Conservation (phyloP, 176 grass and related monocot species). For the Triticum timopheevii region DNA sequence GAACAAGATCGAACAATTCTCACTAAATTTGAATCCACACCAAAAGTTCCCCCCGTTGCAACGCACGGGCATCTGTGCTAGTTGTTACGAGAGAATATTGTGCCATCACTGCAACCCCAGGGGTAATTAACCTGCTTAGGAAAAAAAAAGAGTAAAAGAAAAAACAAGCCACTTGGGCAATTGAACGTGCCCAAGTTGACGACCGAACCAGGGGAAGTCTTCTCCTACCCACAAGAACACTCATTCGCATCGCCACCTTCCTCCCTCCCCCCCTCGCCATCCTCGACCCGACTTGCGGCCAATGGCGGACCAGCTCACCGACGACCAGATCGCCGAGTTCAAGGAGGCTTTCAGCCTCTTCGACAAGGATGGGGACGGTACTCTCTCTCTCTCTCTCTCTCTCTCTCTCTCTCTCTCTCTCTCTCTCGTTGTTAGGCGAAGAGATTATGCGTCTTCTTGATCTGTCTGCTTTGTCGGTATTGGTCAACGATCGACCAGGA, state of each 20-base stretch:
- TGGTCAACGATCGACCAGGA: not conserved
- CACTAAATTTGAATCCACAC: too few species aligned
- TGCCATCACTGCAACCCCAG: too few species aligned
- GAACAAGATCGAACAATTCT: too few species aligned
- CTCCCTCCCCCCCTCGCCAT: not conserved
- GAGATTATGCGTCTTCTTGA: constrained; percentile 3
- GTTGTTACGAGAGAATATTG: too few species aligned
- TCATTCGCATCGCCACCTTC: not conserved
- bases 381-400: not conserved
- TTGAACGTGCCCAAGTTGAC: not conserved
- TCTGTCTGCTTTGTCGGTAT: not conserved
- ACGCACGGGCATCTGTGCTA: too few species aligned
- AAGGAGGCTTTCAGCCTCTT: constrained; percentile 98
- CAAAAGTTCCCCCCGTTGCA: too few species aligned
- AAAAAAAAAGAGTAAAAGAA: not conserved
- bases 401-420: not conserved
- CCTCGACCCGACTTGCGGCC: not conserved
- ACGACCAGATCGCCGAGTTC: constrained; percentile 90
- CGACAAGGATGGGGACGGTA: constrained; percentile 97
- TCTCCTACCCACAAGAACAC: not conserved
- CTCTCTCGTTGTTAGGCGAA: not conserved
- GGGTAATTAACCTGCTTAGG: too few species aligned
- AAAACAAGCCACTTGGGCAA: constrained; percentile 6
- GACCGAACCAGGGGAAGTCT: not conserved
- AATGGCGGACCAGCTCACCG: constrained; percentile 87